Evolutionary conservation across 768 basidiomycete species (phyloP), one percentile per base, ranked within the genome.

Genomic region (Russula brevipes): DNA sequence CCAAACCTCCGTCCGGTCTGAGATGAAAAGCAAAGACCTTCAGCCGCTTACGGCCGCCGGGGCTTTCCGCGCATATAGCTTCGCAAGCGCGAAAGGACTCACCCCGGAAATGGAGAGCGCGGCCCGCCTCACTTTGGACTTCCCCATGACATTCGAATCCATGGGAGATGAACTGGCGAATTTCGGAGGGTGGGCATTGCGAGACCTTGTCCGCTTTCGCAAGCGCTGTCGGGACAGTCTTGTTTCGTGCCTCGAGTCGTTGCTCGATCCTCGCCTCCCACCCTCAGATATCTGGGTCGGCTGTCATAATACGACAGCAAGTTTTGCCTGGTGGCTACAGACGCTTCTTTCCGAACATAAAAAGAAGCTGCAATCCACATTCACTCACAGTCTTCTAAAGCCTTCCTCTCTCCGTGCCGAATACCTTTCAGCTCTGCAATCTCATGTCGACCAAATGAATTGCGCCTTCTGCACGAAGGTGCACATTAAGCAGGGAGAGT

Each of bases 31-130:
- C 59, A 46, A 9, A 6, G 7, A 19, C 6, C 4, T 55, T 57
- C 57, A 30, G 17, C 16, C 59, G 51, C 24, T 10, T 30, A 55
- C 65, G 49, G 42, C 46, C 57, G 2, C 19, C 8, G 11, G 59
- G 42, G 53, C 68, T 2, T 63, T 64, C 44, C 69, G 66, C 4
- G 59, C 68, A 1, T 70, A 67, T 50, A 61, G 54, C 38, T 44
- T 67, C 35, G 62, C 66, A 12, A 67, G 61, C 35, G 33, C 53
- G 19, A 14, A 57, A 4, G 57, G 57, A 24, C 61, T 62, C 24
- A 10, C 10, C 7, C 50, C 35, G 5, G 61, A 62, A 45, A 52
- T 38, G 31, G 50, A 62, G 47, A 30, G 5, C 35, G 47, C 55
- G 2, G 61, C 61, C 3, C 46, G 55, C 41, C 42, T 57, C 19